Conservation (phyloP, 2,329 filamentous ascomycete species). For the Bisporella sp. region DNA sequence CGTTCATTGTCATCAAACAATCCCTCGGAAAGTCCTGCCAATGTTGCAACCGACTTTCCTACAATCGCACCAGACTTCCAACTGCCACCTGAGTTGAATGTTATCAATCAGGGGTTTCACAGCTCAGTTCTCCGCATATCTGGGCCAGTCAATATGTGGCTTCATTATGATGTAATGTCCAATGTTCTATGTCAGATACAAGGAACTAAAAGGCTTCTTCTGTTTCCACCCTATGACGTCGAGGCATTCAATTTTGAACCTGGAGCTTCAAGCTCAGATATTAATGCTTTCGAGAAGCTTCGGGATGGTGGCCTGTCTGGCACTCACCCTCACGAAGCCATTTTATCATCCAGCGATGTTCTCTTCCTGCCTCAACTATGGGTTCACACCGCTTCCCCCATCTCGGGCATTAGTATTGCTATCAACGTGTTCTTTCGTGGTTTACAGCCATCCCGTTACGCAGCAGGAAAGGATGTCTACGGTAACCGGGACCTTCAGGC, state of each 20-base stretch:
- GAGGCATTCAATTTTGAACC: constrained; percentile 62
- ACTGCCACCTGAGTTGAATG: constrained; percentile 54
- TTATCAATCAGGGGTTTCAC: constrained; percentile 57
- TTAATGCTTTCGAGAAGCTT: constrained; percentile 59
- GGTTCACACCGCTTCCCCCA: constrained; percentile 68
- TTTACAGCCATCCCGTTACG: constrained; percentile 56
- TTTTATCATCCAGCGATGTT: constrained; percentile 64
- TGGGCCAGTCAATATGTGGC: constrained; percentile 77
- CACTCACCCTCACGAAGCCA: constrained; percentile 60
- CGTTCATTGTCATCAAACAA: constrained; percentile 65
- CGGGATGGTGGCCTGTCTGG: constrained; percentile 32
- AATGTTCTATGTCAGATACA: constrained; percentile 77
- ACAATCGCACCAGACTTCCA: constrained; percentile 60
- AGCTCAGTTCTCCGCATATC: constrained; percentile 77
- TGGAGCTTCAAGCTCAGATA: constrained; percentile 71
- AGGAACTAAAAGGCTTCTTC: constrained; percentile 64
- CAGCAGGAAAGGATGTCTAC: constrained; percentile 74
- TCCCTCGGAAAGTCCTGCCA: constrained; percentile 63
- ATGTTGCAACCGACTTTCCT: constrained; percentile 65
- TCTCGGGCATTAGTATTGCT: constrained; percentile 56
- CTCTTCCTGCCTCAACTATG: constrained; percentile 78
- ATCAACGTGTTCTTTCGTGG: constrained; percentile 88
- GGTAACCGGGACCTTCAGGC: constrained; percentile 79
- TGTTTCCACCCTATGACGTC: constrained; percentile 76
- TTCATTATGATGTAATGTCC: constrained; percentile 85